Conservation (phyloP, 2,329 filamentous ascomycete species). For the Penicillium polonicum region DNA sequence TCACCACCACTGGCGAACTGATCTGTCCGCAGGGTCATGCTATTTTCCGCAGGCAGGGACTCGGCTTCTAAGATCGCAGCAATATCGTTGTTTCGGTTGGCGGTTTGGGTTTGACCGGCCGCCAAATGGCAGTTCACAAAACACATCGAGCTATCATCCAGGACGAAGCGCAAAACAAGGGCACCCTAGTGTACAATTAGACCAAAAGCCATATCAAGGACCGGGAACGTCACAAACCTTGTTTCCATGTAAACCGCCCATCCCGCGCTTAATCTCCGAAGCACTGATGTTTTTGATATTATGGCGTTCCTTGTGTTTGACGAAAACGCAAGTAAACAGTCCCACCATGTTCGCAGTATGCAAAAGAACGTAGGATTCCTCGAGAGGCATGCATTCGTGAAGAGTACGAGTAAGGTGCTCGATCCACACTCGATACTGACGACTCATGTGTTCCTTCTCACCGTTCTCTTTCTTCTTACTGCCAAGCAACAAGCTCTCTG, state of each 20-base stretch:
- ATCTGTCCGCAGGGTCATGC: slow-evolving; percentile 67
- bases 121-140: slow-evolving; percentile 97
- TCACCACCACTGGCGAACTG: slow-evolving; percentile 90
- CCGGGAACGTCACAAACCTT: slow-evolving; percentile 54
- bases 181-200: slow-evolving; percentile 59
- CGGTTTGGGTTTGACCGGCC: slow-evolving; percentile 86
- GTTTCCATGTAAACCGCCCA: slow-evolving; percentile 93
- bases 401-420: slow-evolving; percentile 81
- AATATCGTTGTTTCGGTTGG: slow-evolving; percentile 87
- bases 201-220: not conserved
- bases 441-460: slow-evolving; percentile 86
- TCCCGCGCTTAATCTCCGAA: slow-evolving; percentile 88
- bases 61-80: slow-evolving; percentile 81
- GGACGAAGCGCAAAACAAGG: slow-evolving; percentile 82
- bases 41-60: slow-evolving; percentile 70
- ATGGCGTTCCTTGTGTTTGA: slow-evolving; percentile 73
- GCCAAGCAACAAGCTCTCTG: slow-evolving; percentile 77
- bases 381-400: slow-evolving; percentile 75
- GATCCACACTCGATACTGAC: slow-evolving; percentile 94
- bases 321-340: slow-evolving; percentile 92
- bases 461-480: slow-evolving; percentile 76
- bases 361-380: slow-evolving; percentile 77
- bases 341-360: slow-evolving; percentile 90
- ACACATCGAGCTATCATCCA: slow-evolving; percentile 92
- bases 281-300: slow-evolving; percentile 75